A percentile compares a stretch with the other conserved stretches of the same genome.
Evolutionary conservation across 805 yeast species (phyloP).

Genomic region (Kluyveromyces nonfermentans): DNA sequence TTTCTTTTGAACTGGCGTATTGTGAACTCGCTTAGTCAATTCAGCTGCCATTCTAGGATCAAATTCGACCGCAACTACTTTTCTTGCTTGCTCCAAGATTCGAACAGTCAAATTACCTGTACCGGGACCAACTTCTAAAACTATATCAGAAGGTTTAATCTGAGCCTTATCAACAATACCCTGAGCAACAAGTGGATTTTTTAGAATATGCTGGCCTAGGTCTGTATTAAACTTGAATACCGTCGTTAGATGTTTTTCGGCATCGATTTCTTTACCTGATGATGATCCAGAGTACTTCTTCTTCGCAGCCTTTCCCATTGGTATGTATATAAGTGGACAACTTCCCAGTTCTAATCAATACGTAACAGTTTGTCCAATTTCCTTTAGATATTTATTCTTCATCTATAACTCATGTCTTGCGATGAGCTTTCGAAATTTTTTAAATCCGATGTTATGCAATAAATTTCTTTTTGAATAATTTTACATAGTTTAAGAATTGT

Average conservation of each 20-base stretch:
- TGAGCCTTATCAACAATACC: conserved; percentile 97
- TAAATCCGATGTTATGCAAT: neutral
- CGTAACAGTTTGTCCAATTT: neutral
- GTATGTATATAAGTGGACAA: neutral
- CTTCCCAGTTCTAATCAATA: neutral
- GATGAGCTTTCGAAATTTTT: conserved; percentile 3
- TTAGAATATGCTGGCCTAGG: conserved; percentile 92
- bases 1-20: conserved; percentile 88
- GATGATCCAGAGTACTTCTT: conserved; percentile 43
- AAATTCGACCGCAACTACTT: conserved; percentile 95
- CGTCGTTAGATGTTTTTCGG: conserved; percentile 55
- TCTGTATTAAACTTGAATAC: conserved; percentile 97
- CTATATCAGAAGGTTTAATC: conserved; percentile 84
- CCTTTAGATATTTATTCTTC: neutral
- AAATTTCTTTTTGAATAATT: neutral
- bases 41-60: conserved; percentile 99
- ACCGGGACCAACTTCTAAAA: conserved; percentile 97
- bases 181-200: conserved; percentile 94
- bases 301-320: conserved; percentile 58
- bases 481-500: neutral
- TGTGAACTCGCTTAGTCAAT: conserved; percentile 92
- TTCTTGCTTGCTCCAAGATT: conserved; percentile 83
- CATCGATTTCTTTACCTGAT: conserved; percentile 50
- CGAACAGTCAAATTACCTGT: conserved; percentile 95
- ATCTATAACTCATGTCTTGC: neutral